Base-by-base conservation (phyloP, 148 eudicot genomes). In the Beta vulgaris region DNA sequence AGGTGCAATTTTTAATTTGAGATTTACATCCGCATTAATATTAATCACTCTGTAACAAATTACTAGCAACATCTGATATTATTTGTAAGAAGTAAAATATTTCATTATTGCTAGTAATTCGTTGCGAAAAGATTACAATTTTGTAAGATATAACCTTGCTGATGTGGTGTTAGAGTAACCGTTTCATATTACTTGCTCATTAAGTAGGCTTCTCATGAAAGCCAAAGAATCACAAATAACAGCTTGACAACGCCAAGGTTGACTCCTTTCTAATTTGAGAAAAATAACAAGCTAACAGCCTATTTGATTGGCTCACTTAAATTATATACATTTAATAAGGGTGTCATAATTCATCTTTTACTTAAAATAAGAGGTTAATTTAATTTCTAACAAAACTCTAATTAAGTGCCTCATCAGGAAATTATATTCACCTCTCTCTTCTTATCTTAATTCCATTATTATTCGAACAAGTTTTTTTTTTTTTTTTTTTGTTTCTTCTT, bases 221-320 rank as follows among this genome's bases (percentile, higher is more conserved):
- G 71, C 70, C 40, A 43, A n/a, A 39, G 71, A 53, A 51, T n/a
- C 65, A 69, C 36, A 62, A 70, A 57, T 59, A 61, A 80, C 74
- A 78, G 37, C 48, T 44, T 68, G 68, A 72, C 75, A 60, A 40
- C 34, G 28, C 75, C 40, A 71, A 80, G 59, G 69, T 70, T 75
- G 68, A 80, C 79, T 31, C 44, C 73, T 71, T 80, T 80, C 76
- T 72, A 64, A 65, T 71, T 64, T 64, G 36, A 25, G 49, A 42
- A 73, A 65, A 57, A 23, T 66, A 42, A 72, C 76, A 54, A 65
- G 54, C 66, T 11, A 25, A 44, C 6, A 71, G 51, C 35, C 25
- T 25, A 32, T 77, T 26, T 49, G 6, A 12, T 62, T 62, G 71
- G 13, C 36, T 71, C 75, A 71, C 69, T 46, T 21, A 61, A 71